Evolutionary conservation across 2,329 filamentous ascomycete genomes (phyloP).

Genomic region (Scytalidium lignicola): DNA sequence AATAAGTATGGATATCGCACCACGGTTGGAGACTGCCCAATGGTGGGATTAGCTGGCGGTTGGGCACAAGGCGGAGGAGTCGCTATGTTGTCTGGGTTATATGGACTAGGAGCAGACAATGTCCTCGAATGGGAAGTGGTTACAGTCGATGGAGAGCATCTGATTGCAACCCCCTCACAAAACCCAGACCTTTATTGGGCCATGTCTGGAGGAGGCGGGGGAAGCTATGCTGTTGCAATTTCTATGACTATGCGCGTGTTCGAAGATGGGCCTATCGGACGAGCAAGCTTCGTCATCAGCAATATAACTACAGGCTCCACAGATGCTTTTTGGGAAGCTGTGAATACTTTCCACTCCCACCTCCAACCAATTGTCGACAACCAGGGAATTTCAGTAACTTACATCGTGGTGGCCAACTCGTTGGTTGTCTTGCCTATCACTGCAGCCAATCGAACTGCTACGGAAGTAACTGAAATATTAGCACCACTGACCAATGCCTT

Average conservation of each 20-base stretch:
- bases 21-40: conserved; percentile 47
- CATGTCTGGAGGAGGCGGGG: conserved; percentile 46
- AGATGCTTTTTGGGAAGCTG: too few relatives aligned
- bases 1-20: conserved; percentile 38
- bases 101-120: conserved; percentile 57
- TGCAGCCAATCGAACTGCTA: too few relatives aligned
- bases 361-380: too few relatives aligned
- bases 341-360: too few relatives aligned
- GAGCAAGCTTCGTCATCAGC: too few relatives aligned
- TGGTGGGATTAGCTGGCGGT: conserved; percentile 34
- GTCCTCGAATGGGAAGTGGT: conserved; percentile 52
- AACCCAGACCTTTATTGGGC: conserved; percentile 59
- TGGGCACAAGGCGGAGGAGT: conserved; percentile 59
- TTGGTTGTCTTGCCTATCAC: too few relatives aligned
- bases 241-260: conserved; percentile 50
- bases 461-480: too few relatives aligned
- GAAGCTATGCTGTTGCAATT: conserved; percentile 53
- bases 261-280: conserved; percentile 31
- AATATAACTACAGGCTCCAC: too few relatives aligned
- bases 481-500: too few relatives aligned
- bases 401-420: too few relatives aligned
- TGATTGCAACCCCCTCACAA: conserved; percentile 44
- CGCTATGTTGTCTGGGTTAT: conserved; percentile 43
- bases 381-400: too few relatives aligned
- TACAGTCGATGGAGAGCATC: conserved; percentile 40